Evolutionary conservation across 192 early-diverging fungal genomes (phyloP), one percentile per base, ranked within the genome.

Genomic region (Chytriomyces sp.): DNA sequence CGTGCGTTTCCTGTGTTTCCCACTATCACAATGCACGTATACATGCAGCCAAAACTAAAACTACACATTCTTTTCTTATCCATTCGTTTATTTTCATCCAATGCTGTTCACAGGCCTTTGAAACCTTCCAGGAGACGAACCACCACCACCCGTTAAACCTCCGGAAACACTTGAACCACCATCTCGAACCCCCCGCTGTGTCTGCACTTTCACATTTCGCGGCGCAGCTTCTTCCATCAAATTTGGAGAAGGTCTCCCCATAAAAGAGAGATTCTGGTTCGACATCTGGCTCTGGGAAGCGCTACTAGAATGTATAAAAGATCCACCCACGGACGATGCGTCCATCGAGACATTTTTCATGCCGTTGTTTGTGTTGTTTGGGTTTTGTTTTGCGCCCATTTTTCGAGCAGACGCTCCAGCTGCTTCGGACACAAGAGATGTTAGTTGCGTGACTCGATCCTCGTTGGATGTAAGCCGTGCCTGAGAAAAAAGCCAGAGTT

Each of bases 401-500:
- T 57, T 57, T 57, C 53, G 13, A 20, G 8, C 43, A 46, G 66
- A 45, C 3, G 50, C 69, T 16, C 69, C 69, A 35, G 57, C 50
- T 9, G 50, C 49, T 13, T 71, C 69, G 16, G 69, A 71, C 13
- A 71, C 50, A 9, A 71, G n/a, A 18, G 69, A 35, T 6, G 69
- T 74, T 67, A 87, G 72, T 23, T 87, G 81, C 18, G 77, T 78
- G 35, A 89, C 67, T 23, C 82, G 76, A 61, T 87, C 84, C 70
- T 89, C 87, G 35, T 82, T 87, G 72, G 82, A 78, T 20, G 86
- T 86, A n/a, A 89, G 68, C 4, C 87, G 86, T 60, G 69, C 84
- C 86, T 89, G 69, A 13, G 8, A 8, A 44, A 60, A n/a, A 64
- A 63, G 47, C 1, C 35, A 0, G 35, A 35, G 35, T 35, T 35